Conservation (phyloP, 768 basidiomycete species). For the Tulasnella sp. region DNA sequence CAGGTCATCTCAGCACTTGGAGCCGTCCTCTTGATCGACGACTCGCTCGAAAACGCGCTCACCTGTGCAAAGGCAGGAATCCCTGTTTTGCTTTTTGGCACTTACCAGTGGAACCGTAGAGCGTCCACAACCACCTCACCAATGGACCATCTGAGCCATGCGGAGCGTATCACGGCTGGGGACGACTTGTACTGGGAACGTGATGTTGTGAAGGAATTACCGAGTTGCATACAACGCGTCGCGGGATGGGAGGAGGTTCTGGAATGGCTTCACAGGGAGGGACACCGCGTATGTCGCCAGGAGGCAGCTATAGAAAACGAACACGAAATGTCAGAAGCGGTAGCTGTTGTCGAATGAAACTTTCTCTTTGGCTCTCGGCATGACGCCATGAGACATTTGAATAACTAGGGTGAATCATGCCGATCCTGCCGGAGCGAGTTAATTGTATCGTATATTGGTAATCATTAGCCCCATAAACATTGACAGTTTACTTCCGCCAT, state of each 20-base stretch:
- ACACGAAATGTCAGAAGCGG: no score
- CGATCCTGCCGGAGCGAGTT: no score
- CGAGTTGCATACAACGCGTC: not conserved
- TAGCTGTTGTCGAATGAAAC: no score
- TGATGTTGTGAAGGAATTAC: not conserved
- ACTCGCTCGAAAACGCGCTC: constrained; percentile 8
- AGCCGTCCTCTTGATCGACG: constrained; percentile 6
- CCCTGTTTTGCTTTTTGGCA: constrained; percentile 5
- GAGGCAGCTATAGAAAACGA: no score
- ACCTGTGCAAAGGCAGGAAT: not conserved
- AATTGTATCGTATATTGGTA: no score
- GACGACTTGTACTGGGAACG: constrained; percentile 4
- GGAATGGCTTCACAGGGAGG: constrained; percentile 3
- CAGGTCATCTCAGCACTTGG: not conserved
- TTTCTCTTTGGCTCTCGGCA: no score
- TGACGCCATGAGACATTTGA: no score
- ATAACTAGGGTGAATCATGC: no score
- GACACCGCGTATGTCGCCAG: no score
- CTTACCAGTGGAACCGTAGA: not conserved
- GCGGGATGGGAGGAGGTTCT: constrained; percentile 4
- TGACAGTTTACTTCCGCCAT: no score
- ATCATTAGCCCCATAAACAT: no score
- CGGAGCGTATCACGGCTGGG: not conserved
- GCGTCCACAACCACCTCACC: not conserved
- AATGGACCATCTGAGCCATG: constrained; percentile 4